Conservation (phyloP, 169 alveolate species). For the Cystoisospora suis region DNA sequence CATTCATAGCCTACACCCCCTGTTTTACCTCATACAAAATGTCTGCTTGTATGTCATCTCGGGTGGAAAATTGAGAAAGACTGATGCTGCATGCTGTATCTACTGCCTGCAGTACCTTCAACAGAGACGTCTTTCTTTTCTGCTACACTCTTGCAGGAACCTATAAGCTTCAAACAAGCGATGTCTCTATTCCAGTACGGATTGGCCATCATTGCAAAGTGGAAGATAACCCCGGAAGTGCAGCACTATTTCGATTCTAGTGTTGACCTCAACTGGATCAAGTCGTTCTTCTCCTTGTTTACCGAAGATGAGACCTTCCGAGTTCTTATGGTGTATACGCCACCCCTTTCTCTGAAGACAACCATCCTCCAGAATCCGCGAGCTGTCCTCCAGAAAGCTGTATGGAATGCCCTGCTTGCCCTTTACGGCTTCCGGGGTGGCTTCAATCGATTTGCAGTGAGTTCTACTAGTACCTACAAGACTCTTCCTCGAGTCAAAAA, state of each 20-base stretch:
- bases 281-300: neutral
- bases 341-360: neutral
- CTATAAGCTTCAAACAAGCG: neutral
- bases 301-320: slow-evolving; percentile 5
- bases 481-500: too few species aligned
- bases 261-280: neutral
- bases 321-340: neutral
- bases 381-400: slow-evolving; percentile 2
- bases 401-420: slow-evolving; percentile 58
- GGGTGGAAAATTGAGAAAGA: too few species aligned
- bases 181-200: slow-evolving; percentile 3
- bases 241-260: neutral
- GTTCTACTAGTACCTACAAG: too few species aligned
- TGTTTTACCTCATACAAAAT: too few species aligned
- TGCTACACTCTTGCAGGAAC: neutral
- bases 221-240: slow-evolving; percentile 22
- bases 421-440: slow-evolving; percentile 29
- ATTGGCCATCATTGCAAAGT: neutral
- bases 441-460: slow-evolving; percentile 38
- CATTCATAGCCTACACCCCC: too few species aligned
- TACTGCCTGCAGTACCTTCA: too few species aligned
- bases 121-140: too few species aligned
- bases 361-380: slow-evolving; percentile 2
- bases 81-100: too few species aligned
- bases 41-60: too few species aligned